Base-by-base conservation (phyloP, 2,329 filamentous ascomycete genomes). In the Arthrobotrys pseudoclavata region DNA sequence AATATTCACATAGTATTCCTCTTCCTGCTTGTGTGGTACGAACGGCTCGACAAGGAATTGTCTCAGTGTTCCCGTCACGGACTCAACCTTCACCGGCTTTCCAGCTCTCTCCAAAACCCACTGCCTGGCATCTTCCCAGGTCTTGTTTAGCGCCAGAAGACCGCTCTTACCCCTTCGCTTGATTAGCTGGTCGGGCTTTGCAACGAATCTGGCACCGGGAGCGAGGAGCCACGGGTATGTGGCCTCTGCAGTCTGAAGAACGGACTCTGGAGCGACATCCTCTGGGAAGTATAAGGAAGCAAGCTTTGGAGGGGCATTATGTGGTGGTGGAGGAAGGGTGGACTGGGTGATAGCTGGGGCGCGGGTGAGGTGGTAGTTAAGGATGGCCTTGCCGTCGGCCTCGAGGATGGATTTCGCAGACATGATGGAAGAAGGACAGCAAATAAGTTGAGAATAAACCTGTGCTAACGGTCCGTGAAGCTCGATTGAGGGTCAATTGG, bases 1-100 rank as follows among this genome's bases (percentile, higher is more conserved):
- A 88, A 99, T 99, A 91, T 97, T 97, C 88, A 99, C 97, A 87
- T 99, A 99, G 88, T 98, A 98, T 87, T 99, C 96, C 80, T 95
- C 97, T 85, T 94, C 91, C 83, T 94, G 89, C 80, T 94, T 92
- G 86, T 99, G 96, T 83, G 95, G 96, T 79, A 98, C 94, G 84
- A 99, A 98, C 64, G 96, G 96, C 90, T 99, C 96, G 82, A 99
- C 94, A 81, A 99, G 88, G 89, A 99, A 99, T 83, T 96, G 92
- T 85, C 94, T 91, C 84, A 99, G 89, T 80, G 92, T 89, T 84
- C 96, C 96, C 80, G 92, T 89, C 81, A 94, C 91, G 82, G 92
- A 91, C 90, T 99, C 96, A 81, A 99, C 96, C 87, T 94, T 89
- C 84, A 97, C 92, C 83, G 89, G 86, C 90, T 97, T 98, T 84